Evolutionary conservation across 352 stramenopile species (phyloP).

Genomic region (Salisapilia sapeloensis): DNA sequence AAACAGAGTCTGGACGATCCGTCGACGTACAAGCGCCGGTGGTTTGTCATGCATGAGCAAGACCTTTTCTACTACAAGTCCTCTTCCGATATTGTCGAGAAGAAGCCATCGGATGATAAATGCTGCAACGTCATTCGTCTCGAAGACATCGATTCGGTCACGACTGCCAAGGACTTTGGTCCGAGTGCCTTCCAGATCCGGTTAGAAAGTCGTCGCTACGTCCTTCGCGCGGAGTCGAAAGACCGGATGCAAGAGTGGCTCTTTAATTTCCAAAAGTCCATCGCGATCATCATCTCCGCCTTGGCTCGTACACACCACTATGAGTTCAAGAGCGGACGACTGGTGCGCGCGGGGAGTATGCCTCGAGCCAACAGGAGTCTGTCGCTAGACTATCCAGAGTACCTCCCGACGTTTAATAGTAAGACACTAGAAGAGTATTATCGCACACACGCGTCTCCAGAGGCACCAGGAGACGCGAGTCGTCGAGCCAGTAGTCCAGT

Average conservation of each 20-base stretch:
- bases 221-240: slow-evolving; percentile 66
- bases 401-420: slow-evolving; percentile 15
- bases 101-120: slow-evolving; percentile 28
- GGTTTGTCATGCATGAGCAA: slow-evolving; percentile 79
- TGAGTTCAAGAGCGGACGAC: too few relatives aligned
- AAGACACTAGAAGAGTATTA: slow-evolving; percentile 35
- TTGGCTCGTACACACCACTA: slow-evolving; percentile 33
- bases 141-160: slow-evolving; percentile 70
- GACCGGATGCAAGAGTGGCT: slow-evolving; percentile 83
- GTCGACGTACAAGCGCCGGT: slow-evolving; percentile 54
- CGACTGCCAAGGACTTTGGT: slow-evolving; percentile 75
- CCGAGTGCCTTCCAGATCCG: slow-evolving; percentile 70
- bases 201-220: slow-evolving; percentile 51
- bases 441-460: slow-evolving; percentile 27
- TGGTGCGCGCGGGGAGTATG: slow-evolving; percentile 32
- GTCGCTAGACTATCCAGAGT: slow-evolving; percentile 59
- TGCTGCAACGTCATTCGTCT: slow-evolving; percentile 65
- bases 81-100: slow-evolving; percentile 30
- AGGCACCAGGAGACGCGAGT: slow-evolving; percentile 27
- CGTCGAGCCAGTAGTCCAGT: slow-evolving; percentile 20
- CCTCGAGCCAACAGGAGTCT: slow-evolving; percentile 52
- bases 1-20: slow-evolving; percentile 68
- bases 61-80: slow-evolving; percentile 73
- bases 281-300: slow-evolving; percentile 70
- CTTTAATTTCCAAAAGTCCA: slow-evolving; percentile 83